Evolutionary conservation across 768 basidiomycete species (phyloP), one percentile per base, ranked within the genome.

Genomic region (Kwoniella dendrophila): DNA sequence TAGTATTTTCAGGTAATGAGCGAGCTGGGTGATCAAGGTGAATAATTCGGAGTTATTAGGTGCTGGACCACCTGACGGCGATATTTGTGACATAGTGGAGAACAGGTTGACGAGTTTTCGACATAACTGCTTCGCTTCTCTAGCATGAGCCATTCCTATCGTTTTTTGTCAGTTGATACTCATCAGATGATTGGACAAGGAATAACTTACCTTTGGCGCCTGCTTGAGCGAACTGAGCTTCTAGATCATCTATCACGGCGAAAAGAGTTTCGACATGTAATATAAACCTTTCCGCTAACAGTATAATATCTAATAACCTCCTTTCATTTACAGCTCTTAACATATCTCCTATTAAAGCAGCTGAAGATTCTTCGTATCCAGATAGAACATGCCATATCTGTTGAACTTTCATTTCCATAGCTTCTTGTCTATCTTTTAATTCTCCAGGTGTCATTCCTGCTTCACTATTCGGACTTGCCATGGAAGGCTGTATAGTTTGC

Each of bases 331-430:
- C 96, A 77, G 94, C 91, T 66, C 92, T 84, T 59, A 99, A 82
- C 94, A 99, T 99, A 78, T 98, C 96, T 27, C 93, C 96, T 69
- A 99, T 99, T 81, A 95, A 95, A 7, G 95, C 94, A 24, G 96
- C 96, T 70, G 91, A 93, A n/a, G 92, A 95, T 81, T 99, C 96
- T 79, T 99, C 96, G 67, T 98, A 99, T 3, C 95, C 92, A 26
- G 93, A 96, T 36, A 99, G 84, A 36, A 98, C 93, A 50, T 94
- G 96, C 96, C 96, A 99, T 71, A 99, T 97, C 45, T 94, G 89
- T 82, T 94, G 94, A 5, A 99, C 96, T 77, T 95, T 88, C 72
- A 93, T 89, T 77, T 99, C 96, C 92, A 98, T 97, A 70, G 86
- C 84, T 61, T 87, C 82, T 78, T 99, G 96, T 74, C 90, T 92